Base-by-base conservation (phyloP, 2,329 filamentous ascomycete genomes). In the Cladorrhinum sp. region DNA sequence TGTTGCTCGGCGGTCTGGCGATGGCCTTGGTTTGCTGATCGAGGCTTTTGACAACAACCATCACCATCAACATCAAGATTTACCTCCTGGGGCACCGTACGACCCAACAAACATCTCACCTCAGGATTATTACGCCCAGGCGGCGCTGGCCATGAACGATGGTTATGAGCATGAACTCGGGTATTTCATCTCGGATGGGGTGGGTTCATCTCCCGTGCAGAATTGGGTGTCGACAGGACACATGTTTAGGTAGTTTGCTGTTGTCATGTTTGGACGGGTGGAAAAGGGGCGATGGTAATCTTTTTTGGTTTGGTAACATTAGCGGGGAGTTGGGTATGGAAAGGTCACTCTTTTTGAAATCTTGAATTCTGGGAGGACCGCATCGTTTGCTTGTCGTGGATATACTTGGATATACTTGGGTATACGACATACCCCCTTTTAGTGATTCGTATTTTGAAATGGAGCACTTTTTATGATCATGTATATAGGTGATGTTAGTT, bases 11-110 rank as follows among this genome's bases (percentile, higher is more conserved):
- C 16, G 41, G 20, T 3, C 41, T 18, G n/a, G 5, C 5, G 36
- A 77, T 38, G 73, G 75, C 1, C 70, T 80, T 24, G 72, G 73
- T 22, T 74, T 81, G 68, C 70, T 79, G 7, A 73, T 79, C 32
- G 74, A 76, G 53, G 73, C 74, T 1, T 79, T 70, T 22, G 68
- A 70, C 52, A 66, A 76, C 10, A 71, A 76, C 55, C 72, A 73
- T 13, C 65, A 68, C 58, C 18, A 55, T 27, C 12, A 25, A 48
- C 48, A 13, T 41, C 52, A 20, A 12, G 36, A 49, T 23, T 23
- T 32, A 12, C 58, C 45, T 3, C n/a, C 57, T 8, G 63, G 57
- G 6, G 16, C 53, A 41, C 55, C 49, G 24, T 67, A 68, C 27
- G 66, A 65, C 38, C 62, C 65, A 22, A 45, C 7, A 8, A 61